Base-by-base conservation (phyloP, 805 yeast genomes). In the Metschnikowia similis region DNA sequence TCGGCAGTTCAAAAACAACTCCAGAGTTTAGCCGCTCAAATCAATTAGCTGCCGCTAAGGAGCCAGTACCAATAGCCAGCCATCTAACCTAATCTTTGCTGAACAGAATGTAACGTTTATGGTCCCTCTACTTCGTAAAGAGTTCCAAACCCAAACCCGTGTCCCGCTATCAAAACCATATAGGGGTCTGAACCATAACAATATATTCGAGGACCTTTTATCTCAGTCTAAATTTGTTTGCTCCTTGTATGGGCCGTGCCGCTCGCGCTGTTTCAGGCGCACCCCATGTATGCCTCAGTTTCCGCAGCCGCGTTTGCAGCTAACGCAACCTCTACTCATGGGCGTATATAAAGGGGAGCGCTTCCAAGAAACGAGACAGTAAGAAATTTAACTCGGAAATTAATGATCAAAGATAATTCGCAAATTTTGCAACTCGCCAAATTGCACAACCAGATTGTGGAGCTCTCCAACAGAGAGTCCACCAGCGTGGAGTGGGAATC, bases 1-100 rank as follows among this genome's bases (percentile, higher is more conserved):
- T 69, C 82, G 34, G 97, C 99, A 13, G 88, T 94, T n/a, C 64
- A 82, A 45, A 79, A 82, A 61, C 99, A 94, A 69, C 72, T 92
- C 42, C 66, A 63, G 2, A 59, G 54, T 47, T 67, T 80, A 56
- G 58, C 52, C 9, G 27, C 54, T 21, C 61, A 60, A 44, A 53
- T 61, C 17, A 44, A 55, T n/a, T 59, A 43, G 39, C 13, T 9
- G 8, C 14, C 3, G 17, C 10, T 35, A 5, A 35, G 11, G 14
- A n/a, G 11, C n/a, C 36, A 14, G 6, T n/a, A 35, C 6, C 14
- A 14, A 35, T 8, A 29, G 10, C 4, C 10, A 8, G 31, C 10
- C 31, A 29, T 10, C 31, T 8, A 6, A 10, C 8, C 8, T 29
- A 29, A 29, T 5, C 5, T 29, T 29, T 29, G 10, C 30, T 29